Evolutionary conservation across 306 rosid species (phyloP).

Genomic region (Aeschynomene evenia): DNA sequence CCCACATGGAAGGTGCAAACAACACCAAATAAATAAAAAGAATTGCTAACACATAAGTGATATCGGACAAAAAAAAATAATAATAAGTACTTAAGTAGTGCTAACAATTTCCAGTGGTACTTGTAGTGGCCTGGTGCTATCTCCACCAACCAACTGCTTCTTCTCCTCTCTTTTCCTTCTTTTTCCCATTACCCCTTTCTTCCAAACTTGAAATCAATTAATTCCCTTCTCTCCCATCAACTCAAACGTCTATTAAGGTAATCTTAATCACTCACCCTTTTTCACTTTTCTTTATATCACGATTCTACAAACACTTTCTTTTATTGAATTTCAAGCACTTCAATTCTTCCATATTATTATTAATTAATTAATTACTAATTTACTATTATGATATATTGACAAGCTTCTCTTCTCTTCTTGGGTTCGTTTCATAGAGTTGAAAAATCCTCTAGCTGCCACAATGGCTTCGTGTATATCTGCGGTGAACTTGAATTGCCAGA

Average conservation of each 20-base stretch:
- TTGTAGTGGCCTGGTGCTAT: constrained; percentile 32
- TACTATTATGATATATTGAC: neutral
- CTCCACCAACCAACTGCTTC: constrained; percentile 24
- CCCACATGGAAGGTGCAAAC: neutral
- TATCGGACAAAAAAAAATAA: too few relatives aligned
- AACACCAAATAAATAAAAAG: neutral
- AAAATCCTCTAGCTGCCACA: constrained; percentile 3
- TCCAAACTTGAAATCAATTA: neutral
- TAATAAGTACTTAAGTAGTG: too few relatives aligned
- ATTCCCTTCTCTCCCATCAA: neutral
- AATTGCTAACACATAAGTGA: too few relatives aligned
- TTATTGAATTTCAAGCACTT: neutral
- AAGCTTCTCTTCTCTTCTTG: neutral
- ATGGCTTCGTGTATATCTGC: constrained; percentile 66
- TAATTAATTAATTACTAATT: too few relatives aligned
- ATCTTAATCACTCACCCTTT: neutral
- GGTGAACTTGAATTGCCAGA: constrained; percentile 47
- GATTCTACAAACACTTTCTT: neutral
- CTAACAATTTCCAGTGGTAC: too few relatives aligned
- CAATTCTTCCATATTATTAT: neutral
- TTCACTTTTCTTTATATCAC: neutral
- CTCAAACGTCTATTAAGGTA: neutral
- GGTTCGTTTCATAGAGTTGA: neutral
- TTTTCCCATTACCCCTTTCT: neutral
- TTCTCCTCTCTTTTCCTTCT: neutral